Conservation (phyloP, 306 rosid genomes). For the Gynostemma pentaphyllum region DNA sequence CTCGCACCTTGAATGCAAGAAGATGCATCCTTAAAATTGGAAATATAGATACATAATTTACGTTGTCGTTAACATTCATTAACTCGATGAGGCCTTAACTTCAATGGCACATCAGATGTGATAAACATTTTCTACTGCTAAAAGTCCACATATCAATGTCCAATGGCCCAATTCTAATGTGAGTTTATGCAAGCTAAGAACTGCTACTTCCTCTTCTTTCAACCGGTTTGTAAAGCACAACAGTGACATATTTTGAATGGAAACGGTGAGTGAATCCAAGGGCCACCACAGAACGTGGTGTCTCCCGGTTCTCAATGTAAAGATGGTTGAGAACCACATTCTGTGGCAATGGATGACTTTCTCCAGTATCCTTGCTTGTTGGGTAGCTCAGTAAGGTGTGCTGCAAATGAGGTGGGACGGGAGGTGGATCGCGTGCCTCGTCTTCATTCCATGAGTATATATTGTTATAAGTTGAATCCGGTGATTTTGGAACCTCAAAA, state of each 20-base stretch:
- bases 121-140: not conserved
- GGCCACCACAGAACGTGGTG: slow-evolving; percentile 72
- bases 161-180: slow-evolving; percentile 1
- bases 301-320: slow-evolving; percentile 70
- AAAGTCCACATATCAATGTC: slow-evolving; percentile 1
- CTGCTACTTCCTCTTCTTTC: slow-evolving; percentile 45
- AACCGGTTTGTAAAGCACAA: slow-evolving; percentile 91
- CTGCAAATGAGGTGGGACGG: slow-evolving; percentile 70
- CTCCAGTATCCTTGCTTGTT: slow-evolving; percentile 31
- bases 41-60: not conserved
- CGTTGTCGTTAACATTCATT: not conserved
- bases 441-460: slow-evolving; percentile 62
- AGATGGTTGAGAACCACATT: slow-evolving; percentile 78
- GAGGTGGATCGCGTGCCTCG: slow-evolving; percentile 80
- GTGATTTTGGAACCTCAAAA: slow-evolving; percentile 77
- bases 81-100: not conserved
- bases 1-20: not conserved
- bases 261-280: slow-evolving; percentile 90
- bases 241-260: slow-evolving; percentile 75
- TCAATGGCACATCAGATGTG: not conserved
- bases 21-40: slow-evolving; percentile 5
- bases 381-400: slow-evolving; percentile 50
- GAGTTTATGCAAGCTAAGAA: not conserved
- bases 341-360: slow-evolving; percentile 55
- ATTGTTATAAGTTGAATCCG: slow-evolving; percentile 74